phyloP scores from a whole-genome alignment of 1,139 yeast species.

The Kurtzmaniella quercitrusa region DNA sequence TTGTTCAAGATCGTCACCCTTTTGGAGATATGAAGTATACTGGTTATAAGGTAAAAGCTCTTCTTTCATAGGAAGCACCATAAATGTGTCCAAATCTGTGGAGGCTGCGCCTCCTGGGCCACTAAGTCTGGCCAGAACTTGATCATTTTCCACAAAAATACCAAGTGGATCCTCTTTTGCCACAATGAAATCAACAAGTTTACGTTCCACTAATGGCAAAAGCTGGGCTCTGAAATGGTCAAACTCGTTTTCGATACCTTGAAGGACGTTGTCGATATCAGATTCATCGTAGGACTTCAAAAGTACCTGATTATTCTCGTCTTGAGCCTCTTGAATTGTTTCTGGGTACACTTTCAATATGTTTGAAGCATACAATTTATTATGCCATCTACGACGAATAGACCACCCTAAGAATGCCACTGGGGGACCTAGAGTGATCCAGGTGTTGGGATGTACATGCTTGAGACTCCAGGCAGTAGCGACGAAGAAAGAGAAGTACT shows the following conservation, averaged over 20 bases:
- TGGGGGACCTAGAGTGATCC: slow-evolving; percentile 39
- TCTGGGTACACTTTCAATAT: slow-evolving; percentile 9
- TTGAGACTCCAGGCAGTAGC: slow-evolving; percentile 26
- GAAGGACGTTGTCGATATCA: slow-evolving; percentile 23
- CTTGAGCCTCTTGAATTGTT: slow-evolving; percentile 7
- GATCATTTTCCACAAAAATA: slow-evolving; percentile 25
- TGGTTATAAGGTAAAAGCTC: slow-evolving; percentile 2
- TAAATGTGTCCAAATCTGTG: slow-evolving; percentile 28
- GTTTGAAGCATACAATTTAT: slow-evolving; percentile 14
- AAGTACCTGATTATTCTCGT: slow-evolving; percentile 14
- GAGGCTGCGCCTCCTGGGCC: slow-evolving; percentile 8
- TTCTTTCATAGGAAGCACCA: slow-evolving; percentile 10
- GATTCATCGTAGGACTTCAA: slow-evolving; percentile 33
- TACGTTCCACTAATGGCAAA: slow-evolving; percentile 20
- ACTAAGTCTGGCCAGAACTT: slow-evolving; percentile 21
- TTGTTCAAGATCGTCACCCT: not conserved
- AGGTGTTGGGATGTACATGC: slow-evolving; percentile 32
- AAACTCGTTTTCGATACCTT: slow-evolving; percentile 37
- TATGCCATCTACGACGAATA: slow-evolving; percentile 15
- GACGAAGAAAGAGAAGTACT: slow-evolving; percentile 26
- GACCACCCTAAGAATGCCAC: slow-evolving; percentile 23
- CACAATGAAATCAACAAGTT: slow-evolving; percentile 21
- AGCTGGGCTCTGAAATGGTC: slow-evolving; percentile 32
- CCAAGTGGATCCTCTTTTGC: slow-evolving; percentile 7
- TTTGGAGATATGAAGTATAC: slow-evolving; percentile 1